Percentiles rank a stretch among this genome's conserved stretches.
Conservation (phyloP, 305 asterid species). For the Solanum hybrid region DNA sequence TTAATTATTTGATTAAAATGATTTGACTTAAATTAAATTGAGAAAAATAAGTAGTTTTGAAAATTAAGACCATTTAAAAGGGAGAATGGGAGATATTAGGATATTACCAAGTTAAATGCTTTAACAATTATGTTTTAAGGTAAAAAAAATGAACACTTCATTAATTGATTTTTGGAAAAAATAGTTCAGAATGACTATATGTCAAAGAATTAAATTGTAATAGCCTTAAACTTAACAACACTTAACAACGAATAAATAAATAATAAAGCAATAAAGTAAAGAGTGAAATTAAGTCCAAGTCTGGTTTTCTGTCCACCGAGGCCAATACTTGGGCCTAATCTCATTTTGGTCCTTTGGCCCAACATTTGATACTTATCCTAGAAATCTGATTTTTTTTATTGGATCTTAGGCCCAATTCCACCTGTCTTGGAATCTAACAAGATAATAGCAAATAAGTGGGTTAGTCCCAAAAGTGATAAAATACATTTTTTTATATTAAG, state of each 20-base stretch:
- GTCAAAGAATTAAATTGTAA: too few species aligned
- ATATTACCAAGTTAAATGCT: not conserved
- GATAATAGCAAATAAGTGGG: not conserved
- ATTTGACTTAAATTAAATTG: not conserved
- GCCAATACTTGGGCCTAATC: not conserved
- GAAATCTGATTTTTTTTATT: too few species aligned
- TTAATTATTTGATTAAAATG: too few species aligned
- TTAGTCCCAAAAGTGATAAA: not conserved
- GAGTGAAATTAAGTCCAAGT: not conserved
- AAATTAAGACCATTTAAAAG: not conserved
- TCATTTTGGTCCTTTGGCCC: not conserved
- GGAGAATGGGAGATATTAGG: not conserved
- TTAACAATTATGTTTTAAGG: too few species aligned
- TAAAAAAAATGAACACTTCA: too few species aligned
- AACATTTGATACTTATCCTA: not conserved
- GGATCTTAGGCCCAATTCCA: not conserved
- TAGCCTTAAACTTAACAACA: not conserved
- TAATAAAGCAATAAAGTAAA: too few species aligned
- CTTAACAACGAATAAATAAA: too few species aligned
- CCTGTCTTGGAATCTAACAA: not conserved
- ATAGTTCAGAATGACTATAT: not conserved
- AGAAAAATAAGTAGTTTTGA: too few species aligned
- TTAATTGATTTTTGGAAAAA: too few species aligned
- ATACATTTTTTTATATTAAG: not conserved
- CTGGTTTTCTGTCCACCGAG: rapidly evolving